Conservation (phyloP, 78 protist genomes). For the Cyanophora paradoxa region DNA sequence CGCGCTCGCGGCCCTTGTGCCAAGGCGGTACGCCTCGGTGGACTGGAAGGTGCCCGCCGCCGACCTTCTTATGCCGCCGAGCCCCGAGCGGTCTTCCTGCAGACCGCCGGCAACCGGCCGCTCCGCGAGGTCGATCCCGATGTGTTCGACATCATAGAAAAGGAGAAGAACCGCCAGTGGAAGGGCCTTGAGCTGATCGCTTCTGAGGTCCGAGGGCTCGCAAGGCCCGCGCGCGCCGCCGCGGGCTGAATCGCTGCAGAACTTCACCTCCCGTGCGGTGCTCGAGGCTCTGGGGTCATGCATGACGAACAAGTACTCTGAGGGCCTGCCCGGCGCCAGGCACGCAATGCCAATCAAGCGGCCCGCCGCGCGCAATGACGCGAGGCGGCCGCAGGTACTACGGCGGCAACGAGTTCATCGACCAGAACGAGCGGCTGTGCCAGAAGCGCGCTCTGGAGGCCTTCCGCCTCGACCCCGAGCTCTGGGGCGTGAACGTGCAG, state of each 20-base stretch:
- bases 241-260: constrained; percentile 12
- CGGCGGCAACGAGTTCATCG: constrained; percentile 70
- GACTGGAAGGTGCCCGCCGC: too few relatives aligned
- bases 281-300: constrained; percentile 65
- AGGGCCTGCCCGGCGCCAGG: constrained; percentile 62
- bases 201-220: constrained; percentile 45
- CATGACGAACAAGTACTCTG: constrained; percentile 81
- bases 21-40: too few relatives aligned
- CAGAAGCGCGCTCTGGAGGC: constrained; percentile 61
- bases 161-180: constrained; percentile 60
- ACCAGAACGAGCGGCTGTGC: constrained; percentile 38
- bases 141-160: constrained; percentile 23
- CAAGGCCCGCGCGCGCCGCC: neutral
- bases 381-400: constrained; percentile 60
- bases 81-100: too few relatives aligned
- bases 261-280: constrained; percentile 70
- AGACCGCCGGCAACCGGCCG: too few relatives aligned
- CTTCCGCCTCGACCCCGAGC: constrained; percentile 48
- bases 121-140: constrained; percentile 54
- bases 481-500: constrained; percentile 91
- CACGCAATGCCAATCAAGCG: too few relatives aligned
- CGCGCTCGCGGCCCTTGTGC: too few relatives aligned
- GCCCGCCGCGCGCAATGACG: too few relatives aligned
- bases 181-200: constrained; percentile 77
- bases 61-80: too few relatives aligned